Evolutionary conservation across 2,329 filamentous ascomycete genomes (phyloP), one percentile per base, ranked within the genome.

Genomic region (Zymoseptoria ardabiliae): DNA sequence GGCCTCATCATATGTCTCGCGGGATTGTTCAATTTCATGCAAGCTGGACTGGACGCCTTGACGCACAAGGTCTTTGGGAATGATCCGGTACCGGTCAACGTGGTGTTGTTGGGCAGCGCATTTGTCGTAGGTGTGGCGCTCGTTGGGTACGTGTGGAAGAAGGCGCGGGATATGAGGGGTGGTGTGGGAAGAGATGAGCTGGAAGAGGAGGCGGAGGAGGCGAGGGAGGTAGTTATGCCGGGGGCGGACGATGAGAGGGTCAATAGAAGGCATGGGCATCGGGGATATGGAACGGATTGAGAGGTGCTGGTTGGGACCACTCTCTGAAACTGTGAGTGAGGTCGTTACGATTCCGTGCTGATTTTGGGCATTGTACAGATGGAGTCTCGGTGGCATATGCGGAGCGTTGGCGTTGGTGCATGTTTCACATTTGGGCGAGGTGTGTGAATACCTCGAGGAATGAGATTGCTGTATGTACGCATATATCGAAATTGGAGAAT

Each of bases 1-100:
- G 91, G 91, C 10, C 81, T 92, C 20, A 89, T 96, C 65, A 96
- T 96, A 66, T 95, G 90, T 74, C 76, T 94, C 1, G 87, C 91
- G 0, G 91, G 92, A 0, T 73, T 96, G 0, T 81, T 91, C 69
- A 96, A 95, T 74, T 92, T 97, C 69, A 84, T 84, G 1, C 91
- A 96, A 76, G 87, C 87, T 4, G 90, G 83, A 0, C 79, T 96
- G 35, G 91, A 96, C 72, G 84, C 86, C 22, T 72, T 93, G 41
- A 91, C 91, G 49, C 89, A 95, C 69, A 79, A 83, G 58, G 80
- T 81, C 0, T 96, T 93, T 69, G 67, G 78, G 21, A 84, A 86
- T 4, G 80, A 95, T 71, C 91, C 91, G 0, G 76, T 90, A 0
- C 90, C 90, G 0, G 86, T 95, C 11, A 94, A 96, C 71, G 55